Evolutionary conservation across 116 monocot genomes (phyloP).

Genomic region (Posidonia oceanica): DNA sequence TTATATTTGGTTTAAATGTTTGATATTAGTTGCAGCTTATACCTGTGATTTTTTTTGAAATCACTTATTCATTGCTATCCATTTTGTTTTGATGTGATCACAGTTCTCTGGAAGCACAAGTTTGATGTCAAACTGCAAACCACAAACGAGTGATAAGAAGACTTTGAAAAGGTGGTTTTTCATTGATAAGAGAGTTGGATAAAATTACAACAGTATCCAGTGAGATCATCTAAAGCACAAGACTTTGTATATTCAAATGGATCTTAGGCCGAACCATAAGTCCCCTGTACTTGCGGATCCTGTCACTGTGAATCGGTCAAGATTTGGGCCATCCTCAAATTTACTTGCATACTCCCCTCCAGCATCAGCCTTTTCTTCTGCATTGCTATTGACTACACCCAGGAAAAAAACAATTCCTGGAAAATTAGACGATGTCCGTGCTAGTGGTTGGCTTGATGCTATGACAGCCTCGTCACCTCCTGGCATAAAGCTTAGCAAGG

Average conservation of each 20-base stretch:
- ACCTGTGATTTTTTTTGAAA: neutral
- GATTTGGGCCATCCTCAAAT: constrained; percentile 27
- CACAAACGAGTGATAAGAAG: constrained; percentile 65
- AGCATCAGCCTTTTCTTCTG: constrained; percentile 28
- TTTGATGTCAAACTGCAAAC: constrained; percentile 52
- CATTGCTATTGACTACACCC: constrained; percentile 33
- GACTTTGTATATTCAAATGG: constrained; percentile 27
- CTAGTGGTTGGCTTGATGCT: constrained; percentile 51
- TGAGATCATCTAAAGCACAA: neutral
- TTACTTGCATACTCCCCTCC: constrained; percentile 30
- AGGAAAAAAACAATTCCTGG: constrained; percentile 36
- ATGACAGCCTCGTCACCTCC: constrained; percentile 71
- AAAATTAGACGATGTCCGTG: constrained; percentile 49
- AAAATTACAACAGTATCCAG: neutral
- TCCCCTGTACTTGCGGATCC: constrained; percentile 73
- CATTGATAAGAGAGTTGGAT: constrained; percentile 90
- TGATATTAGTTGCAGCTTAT: neutral
- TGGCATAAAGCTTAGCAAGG: constrained; percentile 27
- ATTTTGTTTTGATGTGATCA: neutral
- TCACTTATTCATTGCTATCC: neutral
- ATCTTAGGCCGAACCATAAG: constrained; percentile 44
- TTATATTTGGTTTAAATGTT: neutral
- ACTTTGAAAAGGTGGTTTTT: constrained; percentile 88
- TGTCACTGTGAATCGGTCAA: constrained; percentile 48
- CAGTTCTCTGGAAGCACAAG: constrained; percentile 12